A percentile compares a stretch with the other conserved stretches of the same genome.
Conservation (phyloP, 2,329 filamentous ascomycete genomes). For the Teratosphaeria zuluensis region DNA sequence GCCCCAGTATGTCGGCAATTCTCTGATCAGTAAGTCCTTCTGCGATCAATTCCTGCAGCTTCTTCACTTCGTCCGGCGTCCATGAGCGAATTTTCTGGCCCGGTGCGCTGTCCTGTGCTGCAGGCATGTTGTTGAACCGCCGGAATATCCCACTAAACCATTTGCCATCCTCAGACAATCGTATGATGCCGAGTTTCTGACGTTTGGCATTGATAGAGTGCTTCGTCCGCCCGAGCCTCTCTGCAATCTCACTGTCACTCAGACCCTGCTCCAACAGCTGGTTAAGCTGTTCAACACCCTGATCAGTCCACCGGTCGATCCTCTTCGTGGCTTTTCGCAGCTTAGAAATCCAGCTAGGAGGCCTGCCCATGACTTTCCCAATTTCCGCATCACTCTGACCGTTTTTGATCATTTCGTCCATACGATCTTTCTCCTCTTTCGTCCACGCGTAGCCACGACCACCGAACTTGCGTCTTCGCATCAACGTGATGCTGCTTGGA, state of each 20-base stretch:
- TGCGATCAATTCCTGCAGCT: not conserved
- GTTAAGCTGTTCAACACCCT: not conserved
- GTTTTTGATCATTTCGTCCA: not conserved
- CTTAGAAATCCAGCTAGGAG: not conserved
- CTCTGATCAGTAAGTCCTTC: not conserved
- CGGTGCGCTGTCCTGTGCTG: not conserved
- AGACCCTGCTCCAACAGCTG: not conserved
- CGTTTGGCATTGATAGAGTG: not conserved
- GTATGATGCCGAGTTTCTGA: not conserved
- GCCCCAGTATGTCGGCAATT: not conserved
- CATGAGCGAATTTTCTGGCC: not conserved
- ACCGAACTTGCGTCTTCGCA: not conserved
- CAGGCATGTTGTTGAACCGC: not conserved
- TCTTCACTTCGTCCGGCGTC: not conserved
- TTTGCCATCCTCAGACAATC: not conserved
- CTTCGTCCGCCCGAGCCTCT: not conserved
- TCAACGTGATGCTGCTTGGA: not conserved
- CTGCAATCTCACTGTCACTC: not conserved
- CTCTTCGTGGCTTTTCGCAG: not conserved
- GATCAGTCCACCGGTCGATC: not conserved
- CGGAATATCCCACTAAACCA: not conserved
- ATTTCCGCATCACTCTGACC: not conserved
- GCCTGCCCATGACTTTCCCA: not conserved
- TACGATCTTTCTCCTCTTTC: not conserved
- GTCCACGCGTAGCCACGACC: not conserved